These are phyloP conservation scores for Kazachstania bromeliacearum DNA, from an alignment of 805 yeast genomes.

Conservation along the genomic window DNA sequence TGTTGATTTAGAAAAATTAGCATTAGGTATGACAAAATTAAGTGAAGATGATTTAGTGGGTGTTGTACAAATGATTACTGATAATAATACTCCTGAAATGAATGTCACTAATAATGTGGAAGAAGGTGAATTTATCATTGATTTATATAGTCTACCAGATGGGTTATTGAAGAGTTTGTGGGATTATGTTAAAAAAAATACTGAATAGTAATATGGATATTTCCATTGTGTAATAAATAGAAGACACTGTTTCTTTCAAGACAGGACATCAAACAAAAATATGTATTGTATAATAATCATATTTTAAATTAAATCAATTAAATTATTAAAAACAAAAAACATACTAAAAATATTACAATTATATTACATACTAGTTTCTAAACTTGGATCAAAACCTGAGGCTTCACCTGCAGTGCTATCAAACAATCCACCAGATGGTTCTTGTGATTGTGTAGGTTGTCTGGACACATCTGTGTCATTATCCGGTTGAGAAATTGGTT, in stretches of 20 bases:
- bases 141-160: slow-evolving; percentile 88
- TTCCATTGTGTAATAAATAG: background rate
- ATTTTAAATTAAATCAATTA: background rate
- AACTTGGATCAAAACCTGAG: slow-evolving; percentile 18
- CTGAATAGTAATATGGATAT: slow-evolving; percentile 1
- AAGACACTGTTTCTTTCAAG: background rate
- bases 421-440: slow-evolving; percentile 9
- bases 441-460: slow-evolving; percentile 6
- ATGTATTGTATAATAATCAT: slow-evolving; percentile 1
- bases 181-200: slow-evolving; percentile 84
- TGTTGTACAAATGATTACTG: slow-evolving; percentile 96
- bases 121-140: slow-evolving; percentile 96
- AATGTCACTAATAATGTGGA: slow-evolving; percentile 91
- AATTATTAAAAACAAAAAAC: background rate
- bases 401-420: slow-evolving; percentile 11
- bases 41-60: slow-evolving; percentile 88
- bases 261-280: background rate
- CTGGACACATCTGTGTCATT: background rate
- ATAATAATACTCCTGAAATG: slow-evolving; percentile 92
- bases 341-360: background rate
- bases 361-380: slow-evolving; percentile 13
- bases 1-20: slow-evolving; percentile 82
- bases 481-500: background rate
- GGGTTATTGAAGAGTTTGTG: slow-evolving; percentile 82
- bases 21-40: slow-evolving; percentile 78